Evolutionary conservation across 345 rosid species (phyloP).

Genomic region (Hevea brasiliensis): DNA sequence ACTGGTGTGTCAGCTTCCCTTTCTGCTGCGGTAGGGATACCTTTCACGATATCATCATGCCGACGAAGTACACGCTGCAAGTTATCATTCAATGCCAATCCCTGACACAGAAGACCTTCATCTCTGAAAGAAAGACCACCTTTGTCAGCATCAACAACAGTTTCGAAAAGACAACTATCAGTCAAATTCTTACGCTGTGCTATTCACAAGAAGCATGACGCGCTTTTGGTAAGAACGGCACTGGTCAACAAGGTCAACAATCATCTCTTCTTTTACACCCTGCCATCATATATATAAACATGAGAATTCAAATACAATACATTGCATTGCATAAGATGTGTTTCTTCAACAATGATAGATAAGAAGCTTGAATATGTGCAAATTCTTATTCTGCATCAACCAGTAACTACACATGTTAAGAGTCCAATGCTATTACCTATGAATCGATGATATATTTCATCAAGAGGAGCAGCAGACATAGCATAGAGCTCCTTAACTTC

Average conservation of each 20-base stretch:
- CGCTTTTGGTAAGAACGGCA: slow-evolving; percentile 84
- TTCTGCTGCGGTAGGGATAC: slow-evolving; percentile 40
- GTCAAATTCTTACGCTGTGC: slow-evolving; percentile 53
- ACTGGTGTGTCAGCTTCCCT: slow-evolving; percentile 37
- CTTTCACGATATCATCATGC: slow-evolving; percentile 81
- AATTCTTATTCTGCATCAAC: not conserved
- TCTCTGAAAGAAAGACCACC: slow-evolving; percentile 46
- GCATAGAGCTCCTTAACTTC: not conserved
- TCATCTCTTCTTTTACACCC: slow-evolving; percentile 82
- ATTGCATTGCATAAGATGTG: not conserved
- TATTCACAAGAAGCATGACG: slow-evolving; percentile 77
- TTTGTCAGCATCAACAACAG: slow-evolving; percentile 23
- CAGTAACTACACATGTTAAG: not conserved
- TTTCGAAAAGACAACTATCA: slow-evolving; percentile 5
- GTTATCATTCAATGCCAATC: slow-evolving; percentile 77
- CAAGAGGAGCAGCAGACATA: not conserved
- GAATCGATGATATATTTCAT: not conserved
- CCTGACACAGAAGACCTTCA: slow-evolving; percentile 80
- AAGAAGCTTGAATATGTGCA: not conserved
- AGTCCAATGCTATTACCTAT: not conserved
- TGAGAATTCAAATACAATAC: not conserved
- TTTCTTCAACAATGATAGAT: not conserved
- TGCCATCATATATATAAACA: slow-evolving; percentile 32
- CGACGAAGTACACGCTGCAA: slow-evolving; percentile 78
- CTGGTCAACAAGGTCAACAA: slow-evolving; percentile 88